Percentiles rank a stretch among this genome's conserved stretches.
phyloP scores from a whole-genome alignment of 2,329 filamentous ascomycete genomes.

The Cordyceps tenuipes region DNA sequence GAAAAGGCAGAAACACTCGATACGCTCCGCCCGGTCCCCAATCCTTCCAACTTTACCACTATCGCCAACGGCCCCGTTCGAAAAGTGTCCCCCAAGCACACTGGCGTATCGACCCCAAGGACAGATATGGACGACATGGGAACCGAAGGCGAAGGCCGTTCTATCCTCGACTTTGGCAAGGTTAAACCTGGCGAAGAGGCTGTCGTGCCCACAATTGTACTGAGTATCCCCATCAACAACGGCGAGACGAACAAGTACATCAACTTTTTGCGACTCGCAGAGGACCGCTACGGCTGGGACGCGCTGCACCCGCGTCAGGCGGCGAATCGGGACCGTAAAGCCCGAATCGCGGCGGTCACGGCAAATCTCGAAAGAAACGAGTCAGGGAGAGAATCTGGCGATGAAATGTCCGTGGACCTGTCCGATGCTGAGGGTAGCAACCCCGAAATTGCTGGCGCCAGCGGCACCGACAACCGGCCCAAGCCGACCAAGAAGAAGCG shows the following conservation, averaged over 20 bases:
- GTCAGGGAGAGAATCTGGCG: slow-evolving; percentile 58
- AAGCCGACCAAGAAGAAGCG: slow-evolving; percentile 76
- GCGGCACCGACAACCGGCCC: slow-evolving; percentile 51
- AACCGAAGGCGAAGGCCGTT: slow-evolving; percentile 38
- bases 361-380: slow-evolving; percentile 73
- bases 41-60: slow-evolving; percentile 33
- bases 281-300: slow-evolving; percentile 90
- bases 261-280: slow-evolving; percentile 89
- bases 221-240: slow-evolving; percentile 66
- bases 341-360: slow-evolving; percentile 81
- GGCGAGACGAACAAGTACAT: slow-evolving; percentile 84
- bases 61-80: slow-evolving; percentile 35
- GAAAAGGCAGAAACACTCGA: slow-evolving; percentile 31
- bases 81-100: slow-evolving; percentile 39
- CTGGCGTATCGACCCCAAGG: slow-evolving; percentile 38
- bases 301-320: slow-evolving; percentile 86
- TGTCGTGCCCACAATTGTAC: slow-evolving; percentile 66
- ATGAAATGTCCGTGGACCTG: slow-evolving; percentile 77
- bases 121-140: slow-evolving; percentile 41
- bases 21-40: slow-evolving; percentile 25
- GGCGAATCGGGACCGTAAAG: slow-evolving; percentile 77
- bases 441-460: slow-evolving; percentile 66
- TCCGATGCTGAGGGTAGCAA: slow-evolving; percentile 74
- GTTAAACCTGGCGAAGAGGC: slow-evolving; percentile 50
- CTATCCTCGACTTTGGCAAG: slow-evolving; percentile 54